Conservation (phyloP, 2,329 filamentous ascomycete species). For the Trichoderma afroharzianum region DNA sequence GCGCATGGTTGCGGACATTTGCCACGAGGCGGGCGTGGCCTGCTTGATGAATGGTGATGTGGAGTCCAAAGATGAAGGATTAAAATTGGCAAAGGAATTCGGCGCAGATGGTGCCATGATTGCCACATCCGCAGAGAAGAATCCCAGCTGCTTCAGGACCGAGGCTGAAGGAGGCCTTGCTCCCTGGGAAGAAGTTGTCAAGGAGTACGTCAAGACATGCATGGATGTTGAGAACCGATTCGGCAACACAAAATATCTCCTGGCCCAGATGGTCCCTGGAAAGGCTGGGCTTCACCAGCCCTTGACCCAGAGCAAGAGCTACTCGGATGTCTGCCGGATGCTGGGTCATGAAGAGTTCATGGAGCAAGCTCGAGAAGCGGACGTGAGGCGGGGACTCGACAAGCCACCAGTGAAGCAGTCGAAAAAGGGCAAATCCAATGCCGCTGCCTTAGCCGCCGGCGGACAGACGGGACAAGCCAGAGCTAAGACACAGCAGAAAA, state of each 20-base stretch:
- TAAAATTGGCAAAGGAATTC: constrained; percentile 69
- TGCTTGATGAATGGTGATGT: constrained; percentile 97
- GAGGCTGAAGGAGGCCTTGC: constrained; percentile 65
- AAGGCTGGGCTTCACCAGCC: constrained; percentile 62
- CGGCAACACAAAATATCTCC: constrained; percentile 88
- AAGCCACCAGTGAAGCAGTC: constrained; percentile 38
- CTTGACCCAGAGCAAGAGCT: constrained; percentile 66
- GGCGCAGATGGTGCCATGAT: constrained; percentile 97
- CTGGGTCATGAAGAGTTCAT: constrained; percentile 63
- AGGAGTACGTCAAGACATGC: constrained; percentile 67
- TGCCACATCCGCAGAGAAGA: constrained; percentile 85
- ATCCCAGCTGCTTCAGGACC: constrained; percentile 79
- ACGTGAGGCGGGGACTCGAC: constrained; percentile 59
- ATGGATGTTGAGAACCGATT: constrained; percentile 81
- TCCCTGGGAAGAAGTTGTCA: constrained; percentile 73
- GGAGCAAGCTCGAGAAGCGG: constrained; percentile 61
- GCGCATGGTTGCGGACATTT: constrained; percentile 76
- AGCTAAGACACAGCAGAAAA: constrained; percentile 32
- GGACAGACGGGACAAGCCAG: constrained; percentile 43
- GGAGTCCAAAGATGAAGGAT: constrained; percentile 65
- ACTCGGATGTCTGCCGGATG: constrained; percentile 62
- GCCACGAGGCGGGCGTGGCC: constrained; percentile 79
- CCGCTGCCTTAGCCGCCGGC: constrained; percentile 46
- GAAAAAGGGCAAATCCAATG: constrained; percentile 32
- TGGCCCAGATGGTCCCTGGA: constrained; percentile 81